Base-by-base conservation (phyloP, 495 filamentous ascomycete genomes). In the Tetracladium marchalianum region DNA sequence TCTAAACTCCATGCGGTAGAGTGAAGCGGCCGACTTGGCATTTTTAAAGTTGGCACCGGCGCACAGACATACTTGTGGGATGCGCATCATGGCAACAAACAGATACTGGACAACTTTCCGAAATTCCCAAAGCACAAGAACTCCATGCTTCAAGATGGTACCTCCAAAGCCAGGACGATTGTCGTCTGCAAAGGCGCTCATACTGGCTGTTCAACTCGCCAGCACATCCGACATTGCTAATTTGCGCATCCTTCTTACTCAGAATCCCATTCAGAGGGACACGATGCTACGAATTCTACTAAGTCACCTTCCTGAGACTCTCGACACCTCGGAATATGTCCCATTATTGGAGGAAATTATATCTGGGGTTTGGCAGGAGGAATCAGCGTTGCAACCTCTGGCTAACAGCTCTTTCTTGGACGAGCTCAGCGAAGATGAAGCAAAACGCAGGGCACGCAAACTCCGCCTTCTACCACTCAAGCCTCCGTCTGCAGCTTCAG, bases 281-380 rank as follows among this genome's bases (percentile, higher is more conserved):
- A 15, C 69, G 76, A 53, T 90, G 31, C 67, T 93, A 51, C 80
- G 88, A 54, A 83, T 96, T 41, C 65, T 95, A 49, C 72, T 96
- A 47, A 93, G 84, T 43, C 92, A 80, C 53, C 74, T 96, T 6
- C 88, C 90, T 32, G 89, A 92, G 59, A 84, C 75, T 40, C 66
- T 77, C 10, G 76, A 77, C 12, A 83, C 88, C 22, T 69, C 62
- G 17, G 54, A 66, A 33, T 94, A 94, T 59, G 69, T 73, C 10
- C 59, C 67, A 12, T 60, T 62, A 11, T 69, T 72, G 15, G 51
- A 65, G 4, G 52, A 68, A 11, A 50, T 58, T 31, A 41, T 44
- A 12, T 51, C 64, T 31, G 48, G 45, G 11, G 16, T 42, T 54
- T 1, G 59, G 57, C 22, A 50, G 44, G 19, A 42, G 37, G 55